Evolutionary conservation across 2,329 filamentous ascomycete species (phyloP), one percentile per base, ranked within the genome.

Genomic region (Hymenoscyphus linearis): DNA sequence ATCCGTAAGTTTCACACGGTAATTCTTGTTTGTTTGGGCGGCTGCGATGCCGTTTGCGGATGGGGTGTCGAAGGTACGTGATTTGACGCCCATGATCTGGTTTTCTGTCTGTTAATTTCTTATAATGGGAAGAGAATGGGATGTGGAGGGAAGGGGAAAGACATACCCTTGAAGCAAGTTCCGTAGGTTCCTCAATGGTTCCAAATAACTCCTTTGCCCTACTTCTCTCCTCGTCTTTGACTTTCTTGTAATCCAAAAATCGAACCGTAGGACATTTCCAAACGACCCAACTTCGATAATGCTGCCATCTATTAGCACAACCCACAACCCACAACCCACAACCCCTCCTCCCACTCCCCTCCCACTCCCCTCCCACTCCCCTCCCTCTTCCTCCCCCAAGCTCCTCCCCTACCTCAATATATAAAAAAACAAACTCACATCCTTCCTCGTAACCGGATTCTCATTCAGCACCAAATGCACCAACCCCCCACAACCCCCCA

Each of bases 261-360:
- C 93, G 87, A 52, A 99, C 86, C 4, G 82, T 83, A 0, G 91
- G 92, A 73, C 89, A 91, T 65, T 88, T 85, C 89, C 90, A 97
- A 63, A 99, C 84, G 31, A 96, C 79, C 88, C 91, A 99, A 74
- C 89, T 88, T 58, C 95, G 88, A 78, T 98, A 99, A 76, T 97
- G 80, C 91, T 97, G 70, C 57, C 14, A 52, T 64, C 58, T 63
- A 62, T 64, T 16, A 61, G 50, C 64, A 22, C 34, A 22, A 37
- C 52, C 12, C 44, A 5, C 22, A 14, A 35, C 25, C 47, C 13
- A n/a, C 54, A 60, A 37, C 31, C 31, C 4, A 50, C 9, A 26
- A 16, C 34, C 34, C 26, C 25, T 12, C 9, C 16, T 31, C 2
- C 31, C 31, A 31, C 10, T 31, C 5, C 5, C 3, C 26, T 52